phyloP scores from a whole-genome alignment of 768 basidiomycete genomes.

The Galerina marginata region DNA sequence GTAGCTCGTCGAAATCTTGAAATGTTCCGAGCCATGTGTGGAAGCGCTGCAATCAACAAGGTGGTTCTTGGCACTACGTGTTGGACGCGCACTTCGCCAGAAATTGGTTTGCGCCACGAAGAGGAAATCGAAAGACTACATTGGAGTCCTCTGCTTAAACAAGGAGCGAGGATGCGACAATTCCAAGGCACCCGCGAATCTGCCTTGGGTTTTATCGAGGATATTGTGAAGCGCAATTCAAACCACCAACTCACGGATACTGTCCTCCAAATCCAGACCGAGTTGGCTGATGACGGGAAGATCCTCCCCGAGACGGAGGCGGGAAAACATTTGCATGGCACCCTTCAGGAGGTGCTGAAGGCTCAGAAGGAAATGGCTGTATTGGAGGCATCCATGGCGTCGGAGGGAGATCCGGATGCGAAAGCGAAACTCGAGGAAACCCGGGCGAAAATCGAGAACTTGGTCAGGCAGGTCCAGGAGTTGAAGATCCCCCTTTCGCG shows the following conservation, averaged over 20 bases:
- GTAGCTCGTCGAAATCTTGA: conserved; percentile 1
- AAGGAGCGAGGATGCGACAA: neutral
- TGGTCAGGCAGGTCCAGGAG: neutral
- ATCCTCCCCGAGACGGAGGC: neutral
- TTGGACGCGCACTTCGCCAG: neutral
- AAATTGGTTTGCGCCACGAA: neutral
- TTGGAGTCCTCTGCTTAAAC: neutral
- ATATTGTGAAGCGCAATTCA: neutral
- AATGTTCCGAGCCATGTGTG: conserved; percentile 10
- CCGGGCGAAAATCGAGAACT: neutral
- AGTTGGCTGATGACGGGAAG: conserved; percentile 4
- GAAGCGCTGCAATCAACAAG: conserved; percentile 2
- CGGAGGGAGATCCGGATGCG: neutral
- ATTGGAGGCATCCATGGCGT: too few relatives aligned
- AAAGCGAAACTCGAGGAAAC: neutral
- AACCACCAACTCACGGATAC: neutral
- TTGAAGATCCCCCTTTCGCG: conserved; percentile 2
- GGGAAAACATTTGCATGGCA: neutral
- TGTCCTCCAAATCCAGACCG: conserved; percentile 9
- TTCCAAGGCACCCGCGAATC: neutral
- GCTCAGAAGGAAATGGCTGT: too few relatives aligned
- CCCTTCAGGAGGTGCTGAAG: too few relatives aligned
- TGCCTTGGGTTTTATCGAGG: neutral
- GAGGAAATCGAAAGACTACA: neutral
- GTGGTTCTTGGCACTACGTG: conserved; percentile 11